Evolutionary conservation across 2,329 filamentous ascomycete genomes (phyloP).

Genomic region (Fusarium ramigenum): DNA sequence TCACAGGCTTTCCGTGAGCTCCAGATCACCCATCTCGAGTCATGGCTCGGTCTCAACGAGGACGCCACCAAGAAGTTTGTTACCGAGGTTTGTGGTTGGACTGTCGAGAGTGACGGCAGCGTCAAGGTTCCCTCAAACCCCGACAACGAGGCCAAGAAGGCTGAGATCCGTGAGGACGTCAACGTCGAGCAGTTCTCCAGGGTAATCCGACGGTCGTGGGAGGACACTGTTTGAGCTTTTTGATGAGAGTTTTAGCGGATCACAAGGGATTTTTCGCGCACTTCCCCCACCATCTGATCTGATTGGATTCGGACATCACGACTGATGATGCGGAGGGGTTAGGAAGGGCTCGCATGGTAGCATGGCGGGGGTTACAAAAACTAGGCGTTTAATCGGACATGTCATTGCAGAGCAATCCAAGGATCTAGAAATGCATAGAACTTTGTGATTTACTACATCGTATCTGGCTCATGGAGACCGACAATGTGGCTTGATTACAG

Average conservation of each 20-base stretch:
- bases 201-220: conserved; percentile 85
- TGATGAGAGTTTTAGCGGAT: conserved; percentile 25
- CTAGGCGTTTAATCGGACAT: conserved; percentile 51
- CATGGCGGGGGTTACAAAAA: conserved; percentile 46
- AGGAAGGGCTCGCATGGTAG: conserved; percentile 44
- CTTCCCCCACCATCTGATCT: conserved; percentile 32
- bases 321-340: conserved; percentile 41
- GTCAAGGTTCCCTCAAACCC: conserved; percentile 90
- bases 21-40: conserved; percentile 72
- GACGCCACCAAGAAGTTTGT: conserved; percentile 80
- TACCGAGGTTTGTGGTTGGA: conserved; percentile 87
- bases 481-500: conserved; percentile 2
- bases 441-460: conserved; percentile 41
- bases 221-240: conserved; percentile 63
- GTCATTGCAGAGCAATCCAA: conserved; percentile 49
- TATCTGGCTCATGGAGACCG: conserved; percentile 14
- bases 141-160: conserved; percentile 97
- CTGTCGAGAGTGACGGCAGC: conserved; percentile 70
- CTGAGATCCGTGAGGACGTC: conserved; percentile 94
- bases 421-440: conserved; percentile 46
- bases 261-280: conserved; percentile 30
- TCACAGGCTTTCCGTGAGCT: conserved; percentile 83
- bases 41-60: conserved; percentile 78
- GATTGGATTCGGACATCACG: conserved; percentile 43
- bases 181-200: conserved; percentile 86